Percentiles rank a stretch among this genome's conserved stretches.
phyloP scores from a whole-genome alignment of 108 stramenopile species.

The Fragilaria crotonensis region DNA sequence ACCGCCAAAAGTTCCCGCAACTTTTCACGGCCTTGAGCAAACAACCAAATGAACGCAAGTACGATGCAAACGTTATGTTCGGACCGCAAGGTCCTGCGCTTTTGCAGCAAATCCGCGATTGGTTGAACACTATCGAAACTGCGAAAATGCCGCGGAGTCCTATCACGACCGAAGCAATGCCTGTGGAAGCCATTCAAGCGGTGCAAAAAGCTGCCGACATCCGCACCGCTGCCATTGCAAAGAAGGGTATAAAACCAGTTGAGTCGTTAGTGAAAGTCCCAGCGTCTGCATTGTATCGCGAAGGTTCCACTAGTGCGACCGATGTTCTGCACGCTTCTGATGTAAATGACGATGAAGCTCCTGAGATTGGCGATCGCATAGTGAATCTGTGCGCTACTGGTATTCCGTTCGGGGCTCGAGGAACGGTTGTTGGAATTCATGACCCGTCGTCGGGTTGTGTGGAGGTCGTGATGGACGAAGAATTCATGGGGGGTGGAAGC shows the following conservation, averaged over 20 bases:
- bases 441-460: slow-evolving; percentile 86
- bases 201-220: slow-evolving; percentile 92
- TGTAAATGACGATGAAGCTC: slow-evolving; percentile 53
- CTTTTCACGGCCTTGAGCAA: slow-evolving; percentile 72
- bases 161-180: slow-evolving; percentile 84
- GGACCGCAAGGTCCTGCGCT: slow-evolving; percentile 66
- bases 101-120: slow-evolving; percentile 64
- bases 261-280: slow-evolving; percentile 79
- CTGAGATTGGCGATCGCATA: slow-evolving; percentile 88
- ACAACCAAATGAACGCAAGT: slow-evolving; percentile 76
- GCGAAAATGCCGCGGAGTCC: slow-evolving; percentile 86
- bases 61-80: slow-evolving; percentile 73
- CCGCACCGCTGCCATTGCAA: slow-evolving; percentile 52
- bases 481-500: slow-evolving; percentile 92
- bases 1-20: slow-evolving; percentile 83
- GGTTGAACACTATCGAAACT: slow-evolving; percentile 83
- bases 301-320: slow-evolving; percentile 66
- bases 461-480: slow-evolving; percentile 98
- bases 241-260: slow-evolving; percentile 43
- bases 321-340: slow-evolving; percentile 70
- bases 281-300: slow-evolving; percentile 61
- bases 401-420: slow-evolving; percentile 94
- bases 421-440: slow-evolving; percentile 95
- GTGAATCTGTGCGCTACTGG: slow-evolving; percentile 87
- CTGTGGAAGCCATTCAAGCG: slow-evolving; percentile 80